Percentiles rank a stretch among this genome's conserved stretches.
Conservation (phyloP, 164 flowering plant genomes). For the Taxillus chinensis region DNA sequence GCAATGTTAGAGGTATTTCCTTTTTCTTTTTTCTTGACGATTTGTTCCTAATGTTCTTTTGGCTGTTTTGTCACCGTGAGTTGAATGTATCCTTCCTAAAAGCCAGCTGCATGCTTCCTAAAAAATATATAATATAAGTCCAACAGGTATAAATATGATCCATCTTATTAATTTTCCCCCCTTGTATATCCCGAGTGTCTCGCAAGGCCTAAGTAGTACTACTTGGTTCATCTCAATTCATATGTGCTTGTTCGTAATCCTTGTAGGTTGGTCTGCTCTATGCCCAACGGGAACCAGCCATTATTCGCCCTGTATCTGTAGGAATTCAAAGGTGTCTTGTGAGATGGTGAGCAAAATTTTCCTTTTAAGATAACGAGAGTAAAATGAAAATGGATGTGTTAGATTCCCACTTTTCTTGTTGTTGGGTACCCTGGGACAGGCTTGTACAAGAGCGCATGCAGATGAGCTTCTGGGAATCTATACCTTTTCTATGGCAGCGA, state of each 20-base stretch:
- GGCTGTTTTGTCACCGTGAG: too few relatives aligned
- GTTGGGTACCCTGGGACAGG: slow-evolving; percentile 34
- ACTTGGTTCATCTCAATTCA: neutral
- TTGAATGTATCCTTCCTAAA: too few relatives aligned
- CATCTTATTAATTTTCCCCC: neutral
- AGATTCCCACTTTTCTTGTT: slow-evolving; percentile 6
- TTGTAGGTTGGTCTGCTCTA: slow-evolving; percentile 82
- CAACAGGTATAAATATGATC: too few relatives aligned
- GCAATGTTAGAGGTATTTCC: slow-evolving; percentile 72
- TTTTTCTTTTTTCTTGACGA: neutral
- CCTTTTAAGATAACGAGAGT: neutral
- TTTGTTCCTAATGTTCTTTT: neutral
- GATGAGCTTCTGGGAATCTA: slow-evolving; percentile 33
- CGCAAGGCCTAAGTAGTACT: neutral
- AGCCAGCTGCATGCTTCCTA: too few relatives aligned
- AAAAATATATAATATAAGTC: too few relatives aligned
- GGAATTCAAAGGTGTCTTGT: slow-evolving; percentile 90
- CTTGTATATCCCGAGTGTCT: neutral
- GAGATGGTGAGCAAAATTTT: slow-evolving; percentile 62
- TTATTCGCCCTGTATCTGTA: slow-evolving; percentile 66
- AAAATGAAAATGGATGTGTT: neutral
- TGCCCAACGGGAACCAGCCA: slow-evolving; percentile 83
- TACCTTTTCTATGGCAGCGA: slow-evolving; percentile 67
- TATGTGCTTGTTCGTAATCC: neutral
- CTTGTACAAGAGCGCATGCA: slow-evolving; percentile 71